These are phyloP conservation scores for Bocquillonia castaneifolia DNA, from an alignment of 441 rosid species.

Conservation along the genomic window DNA sequence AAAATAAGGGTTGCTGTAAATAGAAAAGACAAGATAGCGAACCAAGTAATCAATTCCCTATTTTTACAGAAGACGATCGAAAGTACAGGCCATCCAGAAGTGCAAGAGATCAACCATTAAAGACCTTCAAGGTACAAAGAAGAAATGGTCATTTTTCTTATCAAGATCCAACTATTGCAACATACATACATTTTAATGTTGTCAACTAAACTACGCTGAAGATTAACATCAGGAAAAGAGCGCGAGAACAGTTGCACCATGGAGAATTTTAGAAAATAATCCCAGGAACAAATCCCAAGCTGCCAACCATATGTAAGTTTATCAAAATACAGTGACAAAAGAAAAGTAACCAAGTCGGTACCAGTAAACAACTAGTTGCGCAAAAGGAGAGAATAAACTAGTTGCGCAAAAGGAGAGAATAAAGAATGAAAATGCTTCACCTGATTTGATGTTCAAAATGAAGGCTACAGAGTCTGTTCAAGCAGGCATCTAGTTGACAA, in stretches of 20 bases:
- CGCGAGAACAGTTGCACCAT: conserved; percentile 26
- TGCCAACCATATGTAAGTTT: conserved; percentile 29
- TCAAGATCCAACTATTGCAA: conserved; percentile 6
- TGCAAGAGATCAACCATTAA: not conserved
- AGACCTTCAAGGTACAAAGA: conserved; percentile 8
- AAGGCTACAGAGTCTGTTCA: conserved; percentile 48
- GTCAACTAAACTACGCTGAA: conserved; percentile 17
- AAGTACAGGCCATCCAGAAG: not conserved
- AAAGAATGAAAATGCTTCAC: conserved; percentile 35
- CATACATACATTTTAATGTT: conserved; percentile 16
- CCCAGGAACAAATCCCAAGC: conserved; percentile 31
- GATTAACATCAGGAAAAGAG: conserved; percentile 16
- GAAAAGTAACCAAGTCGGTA: conserved; percentile 10
- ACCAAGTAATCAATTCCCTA: not conserved
- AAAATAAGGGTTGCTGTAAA: too few species aligned
- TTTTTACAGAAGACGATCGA: not conserved
- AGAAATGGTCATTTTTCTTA: not conserved
- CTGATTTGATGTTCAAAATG: conserved; percentile 35
- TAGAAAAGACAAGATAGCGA: not conserved
- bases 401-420: conserved; percentile 16
- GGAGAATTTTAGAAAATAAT: conserved; percentile 29
- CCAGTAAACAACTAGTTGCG: conserved; percentile 2
- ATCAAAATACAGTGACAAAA: conserved; percentile 23
- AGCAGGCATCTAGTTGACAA: conserved; percentile 60
- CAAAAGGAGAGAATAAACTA: not conserved